These are phyloP conservation scores for Leptographium lundbergii DNA, from an alignment of 2,329 filamentous ascomycete species.

Conservation along the genomic window DNA sequence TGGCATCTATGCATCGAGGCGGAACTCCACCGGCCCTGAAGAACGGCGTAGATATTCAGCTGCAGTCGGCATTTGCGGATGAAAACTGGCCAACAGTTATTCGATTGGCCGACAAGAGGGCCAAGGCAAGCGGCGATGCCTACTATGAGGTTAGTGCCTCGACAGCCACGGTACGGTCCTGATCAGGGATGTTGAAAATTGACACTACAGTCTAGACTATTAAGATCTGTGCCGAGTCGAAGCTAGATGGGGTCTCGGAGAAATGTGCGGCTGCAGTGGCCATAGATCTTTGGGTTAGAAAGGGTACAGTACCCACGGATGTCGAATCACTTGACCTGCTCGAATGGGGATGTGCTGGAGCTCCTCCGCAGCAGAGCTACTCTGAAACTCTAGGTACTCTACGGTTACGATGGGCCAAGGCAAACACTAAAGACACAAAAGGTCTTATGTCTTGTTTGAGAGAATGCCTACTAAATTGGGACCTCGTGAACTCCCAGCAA, in stretches of 20 bases:
- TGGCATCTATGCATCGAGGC: conserved; percentile 10
- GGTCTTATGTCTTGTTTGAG: conserved; percentile 32
- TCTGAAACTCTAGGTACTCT: conserved; percentile 35
- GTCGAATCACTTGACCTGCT: conserved; percentile 39
- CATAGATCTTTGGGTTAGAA: conserved; percentile 32
- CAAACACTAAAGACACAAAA: conserved; percentile 29
- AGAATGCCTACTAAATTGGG: conserved; percentile 40
- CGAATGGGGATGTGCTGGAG: conserved; percentile 36
- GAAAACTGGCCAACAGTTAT: conserved; percentile 39
- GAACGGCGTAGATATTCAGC: conserved; percentile 38
- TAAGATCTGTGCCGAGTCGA: conserved; percentile 37
- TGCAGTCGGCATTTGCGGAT: conserved; percentile 42
- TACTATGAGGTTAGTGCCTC: conserved; percentile 39
- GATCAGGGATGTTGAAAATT: background rate
- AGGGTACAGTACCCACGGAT: conserved; percentile 34
- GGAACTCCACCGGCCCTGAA: conserved; percentile 27
- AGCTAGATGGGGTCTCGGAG: conserved; percentile 35
- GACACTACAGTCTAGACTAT: conserved; percentile 23
- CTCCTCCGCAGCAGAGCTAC: conserved; percentile 22
- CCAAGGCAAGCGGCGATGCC: conserved; percentile 34
- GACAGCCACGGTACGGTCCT: background rate
- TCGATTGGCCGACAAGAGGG: conserved; percentile 39
- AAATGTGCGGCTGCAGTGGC: conserved; percentile 30
- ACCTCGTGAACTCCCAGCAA: conserved; percentile 44
- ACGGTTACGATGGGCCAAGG: conserved; percentile 38